A percentile compares a stretch with the other conserved stretches of the same genome.
Conservation (phyloP, 2,329 filamentous ascomycete species). For the Coleophoma cylindrospora region DNA sequence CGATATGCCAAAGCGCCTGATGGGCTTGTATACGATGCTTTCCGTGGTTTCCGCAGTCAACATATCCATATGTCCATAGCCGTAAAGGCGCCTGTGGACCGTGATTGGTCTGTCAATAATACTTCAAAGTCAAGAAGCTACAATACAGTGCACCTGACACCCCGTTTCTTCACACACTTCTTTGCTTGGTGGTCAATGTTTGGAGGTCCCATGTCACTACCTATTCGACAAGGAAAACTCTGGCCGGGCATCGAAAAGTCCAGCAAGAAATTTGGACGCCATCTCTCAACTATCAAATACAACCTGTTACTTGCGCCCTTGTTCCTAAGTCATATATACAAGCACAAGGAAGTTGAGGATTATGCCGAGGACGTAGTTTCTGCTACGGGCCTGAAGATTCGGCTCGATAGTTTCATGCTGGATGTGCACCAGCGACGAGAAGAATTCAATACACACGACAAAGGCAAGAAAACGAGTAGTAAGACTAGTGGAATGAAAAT, state of each 20-base stretch:
- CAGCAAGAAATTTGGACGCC: slow-evolving; percentile 96
- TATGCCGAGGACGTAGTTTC: slow-evolving; percentile 74
- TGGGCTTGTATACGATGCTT: slow-evolving; percentile 76
- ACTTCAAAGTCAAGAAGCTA: slow-evolving; percentile 80
- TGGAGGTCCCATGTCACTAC: slow-evolving; percentile 88
- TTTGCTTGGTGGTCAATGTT: slow-evolving; percentile 98
- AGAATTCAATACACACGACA: slow-evolving; percentile 78
- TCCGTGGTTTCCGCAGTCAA: slow-evolving; percentile 90
- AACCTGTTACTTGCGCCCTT: slow-evolving; percentile 87
- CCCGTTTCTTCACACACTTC: slow-evolving; percentile 97
- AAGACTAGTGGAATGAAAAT: slow-evolving; percentile 93
- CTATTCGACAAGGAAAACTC: slow-evolving; percentile 83
- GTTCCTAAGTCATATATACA: slow-evolving; percentile 96
- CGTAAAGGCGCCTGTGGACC: slow-evolving; percentile 78
- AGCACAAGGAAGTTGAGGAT: slow-evolving; percentile 93
- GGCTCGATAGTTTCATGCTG: slow-evolving; percentile 94
- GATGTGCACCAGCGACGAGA: slow-evolving; percentile 93
- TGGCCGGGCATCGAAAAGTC: slow-evolving; percentile 94
- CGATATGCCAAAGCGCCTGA: slow-evolving; percentile 58
- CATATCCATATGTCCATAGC: slow-evolving; percentile 95
- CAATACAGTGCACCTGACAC: slow-evolving; percentile 91
- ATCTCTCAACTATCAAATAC: slow-evolving; percentile 98
- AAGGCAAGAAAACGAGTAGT: slow-evolving; percentile 69
- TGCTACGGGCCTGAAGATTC: slow-evolving; percentile 93
- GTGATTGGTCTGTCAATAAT: slow-evolving; percentile 78